Evolutionary conservation across 768 basidiomycete species (phyloP), one percentile per base, ranked within the genome.

Genomic region (Coprinellus micaceus): DNA sequence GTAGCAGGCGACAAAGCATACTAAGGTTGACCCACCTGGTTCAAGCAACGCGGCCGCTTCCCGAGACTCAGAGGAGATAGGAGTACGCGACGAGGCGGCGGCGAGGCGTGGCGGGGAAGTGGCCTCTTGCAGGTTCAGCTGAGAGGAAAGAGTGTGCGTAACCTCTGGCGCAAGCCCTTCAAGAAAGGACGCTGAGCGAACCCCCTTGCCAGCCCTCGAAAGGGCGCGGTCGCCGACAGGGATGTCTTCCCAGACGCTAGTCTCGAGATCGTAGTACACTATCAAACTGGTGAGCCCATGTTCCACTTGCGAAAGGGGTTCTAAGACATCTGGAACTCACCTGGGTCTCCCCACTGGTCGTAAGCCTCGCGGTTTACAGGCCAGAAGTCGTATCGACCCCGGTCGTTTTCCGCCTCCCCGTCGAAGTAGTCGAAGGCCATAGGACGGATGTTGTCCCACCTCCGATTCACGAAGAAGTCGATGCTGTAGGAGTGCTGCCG

Each of bases 381-480:
- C 24, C 4, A 17, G 28, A 13, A 48, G 24, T 26, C 28, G 1
- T 48, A 11, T 5, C 26, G 17, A 10, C n/a, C n/a, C 7, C 28
- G 10, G 3, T 26, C 26, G 15, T 48, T 1, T 26, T 48, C 26
- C 24, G n/a, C 17, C 6, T 17, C n/a, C 25, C 47, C 47, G 17
- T 48, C 47, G 19, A 48, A 48, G 15, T 26, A 48, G 25, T 48
- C 47, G 26, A 29, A 48, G 3, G 47, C 47, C 25, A 28, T 15
- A 30, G 26, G 24, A 26, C 47, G 2, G 13, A 48, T 15, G 15
- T 28, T 28, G n/a, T 48, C 47, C 47, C 47, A 48, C 19, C 24
- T 26, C 15, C 47, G 21, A 26, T 28, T 15, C 47, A 12, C 47
- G 24, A 56, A 56, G 37, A 56, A 56, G 25, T 56, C 54, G 30